Evolutionary conservation across 2,329 filamentous ascomycete species (phyloP).

Genomic region (Ceratocystis cubensis): DNA sequence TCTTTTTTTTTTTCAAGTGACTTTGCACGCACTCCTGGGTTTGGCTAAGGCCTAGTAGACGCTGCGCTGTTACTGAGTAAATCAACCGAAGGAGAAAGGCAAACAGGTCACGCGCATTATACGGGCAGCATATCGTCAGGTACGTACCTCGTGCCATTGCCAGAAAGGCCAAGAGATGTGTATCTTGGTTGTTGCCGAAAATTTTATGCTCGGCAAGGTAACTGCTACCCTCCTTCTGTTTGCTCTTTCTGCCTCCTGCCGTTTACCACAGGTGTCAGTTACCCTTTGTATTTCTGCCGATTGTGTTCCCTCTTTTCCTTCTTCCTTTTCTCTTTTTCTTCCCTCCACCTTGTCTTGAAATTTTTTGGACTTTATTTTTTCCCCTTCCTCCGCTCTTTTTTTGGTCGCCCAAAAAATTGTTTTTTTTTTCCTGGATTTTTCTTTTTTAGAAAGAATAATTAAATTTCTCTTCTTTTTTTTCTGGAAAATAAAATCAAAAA

Average conservation of each 20-base stretch:
- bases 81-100: too few relatives aligned
- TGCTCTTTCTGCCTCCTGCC: conserved; percentile 3
- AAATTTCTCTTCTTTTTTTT: neutral
- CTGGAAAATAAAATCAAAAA: neutral
- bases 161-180: neutral
- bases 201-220: neutral
- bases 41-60: too few relatives aligned
- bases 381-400: conserved; percentile 1
- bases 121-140: too few relatives aligned
- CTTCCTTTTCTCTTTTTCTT: conserved; percentile 4
- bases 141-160: neutral
- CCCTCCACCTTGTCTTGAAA: neutral
- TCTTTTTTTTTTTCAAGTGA: too few relatives aligned
- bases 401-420: neutral
- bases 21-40: too few relatives aligned
- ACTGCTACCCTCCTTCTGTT: neutral
- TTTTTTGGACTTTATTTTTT: conserved; percentile 10
- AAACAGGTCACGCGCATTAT: too few relatives aligned
- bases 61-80: too few relatives aligned
- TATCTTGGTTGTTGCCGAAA: neutral
- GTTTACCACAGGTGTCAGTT: neutral
- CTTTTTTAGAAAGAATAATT: neutral
- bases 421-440: conserved; percentile 3
- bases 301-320: neutral
- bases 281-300: neutral